Base-by-base conservation (phyloP, 305 asterid species). In the Solanum chacoense region DNA sequence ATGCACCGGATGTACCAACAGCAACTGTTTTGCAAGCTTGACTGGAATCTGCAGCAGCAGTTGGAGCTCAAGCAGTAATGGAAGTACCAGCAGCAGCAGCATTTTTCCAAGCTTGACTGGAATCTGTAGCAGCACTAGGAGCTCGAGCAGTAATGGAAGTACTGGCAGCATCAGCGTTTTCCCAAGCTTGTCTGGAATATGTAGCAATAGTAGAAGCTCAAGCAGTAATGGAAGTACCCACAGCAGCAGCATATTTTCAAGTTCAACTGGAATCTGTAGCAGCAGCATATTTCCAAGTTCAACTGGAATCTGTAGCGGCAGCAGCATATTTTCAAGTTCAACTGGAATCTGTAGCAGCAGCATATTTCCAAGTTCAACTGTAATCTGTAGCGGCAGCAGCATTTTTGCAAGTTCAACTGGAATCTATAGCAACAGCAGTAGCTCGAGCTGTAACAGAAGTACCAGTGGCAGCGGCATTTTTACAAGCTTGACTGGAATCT, bases 131-230 rank as follows among this genome's bases (percentile, higher is more conserved):
- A 77, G 84, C 84, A 77, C 31, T 85, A 93, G 92, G 88, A 91
- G 89, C 36, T 90, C 91, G 83, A 88, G 91, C 89, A 92, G 94
- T n/a, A 91, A 95, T 92, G 94, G 94, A 86, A 93, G 91, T 31
- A 90, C 94, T 22, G 94, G 91, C 84, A 95, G 95, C 59, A 77
- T 22, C 89, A 94, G 90, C 35, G 93, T 92, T 87, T 94, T 95
- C 71, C 92, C 98, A 84, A 95, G 96, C 91, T 90, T 95, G 83
- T 94, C 95, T 84, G 98, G 84, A 36, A 12, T 77, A n/a, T 78
- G 34, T 24, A 37, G 63, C 85, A 37, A 18, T 26, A 37, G 11
- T 85, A 93, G 85, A 12, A 78, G n/a, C 35, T 37, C 63, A 9
- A 78, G 63, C 34, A 37, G 63, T 78, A 37, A n/a, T 38, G 63